A percentile compares a stretch with the other conserved stretches of the same genome.
Conservation (phyloP, 1,139 yeast species). For the Blastobotrys proliferans region DNA sequence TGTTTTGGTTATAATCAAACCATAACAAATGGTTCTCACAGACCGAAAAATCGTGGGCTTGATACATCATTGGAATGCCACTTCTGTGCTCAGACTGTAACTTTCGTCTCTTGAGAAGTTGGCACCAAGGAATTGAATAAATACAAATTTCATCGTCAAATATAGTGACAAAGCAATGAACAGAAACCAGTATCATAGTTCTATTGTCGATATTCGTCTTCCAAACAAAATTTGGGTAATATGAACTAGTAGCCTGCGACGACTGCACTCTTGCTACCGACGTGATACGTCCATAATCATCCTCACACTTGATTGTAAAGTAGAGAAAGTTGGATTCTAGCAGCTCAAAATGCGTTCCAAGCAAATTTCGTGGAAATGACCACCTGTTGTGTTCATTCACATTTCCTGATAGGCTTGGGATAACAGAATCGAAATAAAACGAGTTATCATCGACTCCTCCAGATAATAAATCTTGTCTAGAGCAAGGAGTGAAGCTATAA, state of each 20-base stretch:
- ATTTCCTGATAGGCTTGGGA: neutral
- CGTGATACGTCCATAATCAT: neutral
- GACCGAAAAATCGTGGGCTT: constrained; percentile 5
- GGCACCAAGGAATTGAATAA: constrained; percentile 6
- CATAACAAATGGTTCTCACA: constrained; percentile 8
- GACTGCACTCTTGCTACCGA: constrained; percentile 6
- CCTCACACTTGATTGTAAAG: constrained; percentile 2
- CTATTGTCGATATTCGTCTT: constrained; percentile 1
- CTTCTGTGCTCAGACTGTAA: neutral
- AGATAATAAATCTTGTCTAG: neutral
- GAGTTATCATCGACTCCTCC: neutral
- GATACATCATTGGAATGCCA: constrained; percentile 1
- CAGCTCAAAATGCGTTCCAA: neutral
- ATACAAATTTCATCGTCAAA: constrained; percentile 1
- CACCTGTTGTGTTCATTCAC: constrained; percentile 6
- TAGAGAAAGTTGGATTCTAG: neutral
- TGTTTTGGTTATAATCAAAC: constrained; percentile 4
- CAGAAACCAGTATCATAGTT: constrained; percentile 2
- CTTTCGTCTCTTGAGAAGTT: neutral
- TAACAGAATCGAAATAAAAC: constrained; percentile 5
- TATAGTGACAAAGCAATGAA: constrained; percentile 7
- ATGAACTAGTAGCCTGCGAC: neutral
- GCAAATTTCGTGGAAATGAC: constrained; percentile 4
- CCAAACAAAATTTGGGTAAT: constrained; percentile 10
- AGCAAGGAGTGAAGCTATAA: constrained; percentile 6